Percentiles rank a stretch among this genome's conserved stretches.
Evolutionary conservation across 2,329 filamentous ascomycete genomes (phyloP).

Genomic region (Colletotrichum orchidophilum): DNA sequence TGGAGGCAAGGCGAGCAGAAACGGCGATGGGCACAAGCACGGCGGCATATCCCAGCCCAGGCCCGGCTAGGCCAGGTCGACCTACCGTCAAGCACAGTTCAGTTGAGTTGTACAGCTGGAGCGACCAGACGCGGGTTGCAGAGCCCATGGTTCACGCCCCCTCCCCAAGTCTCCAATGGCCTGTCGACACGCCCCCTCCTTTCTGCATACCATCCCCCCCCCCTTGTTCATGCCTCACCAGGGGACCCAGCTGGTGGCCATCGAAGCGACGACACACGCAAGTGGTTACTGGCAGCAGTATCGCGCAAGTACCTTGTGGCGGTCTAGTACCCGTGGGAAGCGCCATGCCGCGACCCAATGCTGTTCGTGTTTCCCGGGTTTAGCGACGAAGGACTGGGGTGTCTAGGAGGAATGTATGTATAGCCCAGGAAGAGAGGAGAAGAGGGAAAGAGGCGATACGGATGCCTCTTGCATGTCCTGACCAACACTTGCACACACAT

Average conservation of each 20-base stretch:
- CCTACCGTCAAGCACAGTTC: not conserved
- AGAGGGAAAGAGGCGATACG: not conserved
- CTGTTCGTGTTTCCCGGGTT: constrained; percentile 38
- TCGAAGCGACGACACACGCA: constrained; percentile 26
- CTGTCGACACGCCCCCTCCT: constrained; percentile 27
- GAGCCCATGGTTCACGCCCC: constrained; percentile 13
- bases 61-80: constrained; percentile 8
- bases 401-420: not conserved
- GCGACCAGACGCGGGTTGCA: constrained; percentile 8
- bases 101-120: not conserved
- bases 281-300: constrained; percentile 24
- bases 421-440: not conserved
- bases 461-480: not conserved
- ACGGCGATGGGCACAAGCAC: not conserved
- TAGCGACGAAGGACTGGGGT: constrained; percentile 36
- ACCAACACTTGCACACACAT: not conserved
- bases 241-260: constrained; percentile 18
- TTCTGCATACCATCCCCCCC: constrained; percentile 27
- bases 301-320: constrained; percentile 29
- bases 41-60: constrained; percentile 3
- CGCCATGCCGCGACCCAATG: constrained; percentile 42
- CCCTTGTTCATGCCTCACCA: constrained; percentile 24
- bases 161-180: constrained; percentile 19
- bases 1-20: not conserved
- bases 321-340: constrained; percentile 35